phyloP scores from a whole-genome alignment of 306 rosid genomes.

The Dalbergia oliveri region DNA sequence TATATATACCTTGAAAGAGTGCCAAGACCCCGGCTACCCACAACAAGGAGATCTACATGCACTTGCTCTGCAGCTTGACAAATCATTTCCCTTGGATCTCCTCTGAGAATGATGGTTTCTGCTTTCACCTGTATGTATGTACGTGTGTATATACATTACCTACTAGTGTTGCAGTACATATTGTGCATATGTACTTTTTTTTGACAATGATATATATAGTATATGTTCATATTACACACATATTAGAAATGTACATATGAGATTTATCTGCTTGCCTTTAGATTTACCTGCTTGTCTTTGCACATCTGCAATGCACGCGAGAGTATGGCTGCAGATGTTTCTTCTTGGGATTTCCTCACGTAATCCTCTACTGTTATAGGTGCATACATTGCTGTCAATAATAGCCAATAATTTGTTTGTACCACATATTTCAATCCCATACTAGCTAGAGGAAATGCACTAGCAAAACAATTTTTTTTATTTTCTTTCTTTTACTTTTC shows the following conservation, averaged over 20 bases:
- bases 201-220: too few relatives aligned
- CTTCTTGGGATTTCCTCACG: conserved; percentile 59
- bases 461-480: too few relatives aligned
- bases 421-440: neutral
- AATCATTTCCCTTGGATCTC: conserved; percentile 66
- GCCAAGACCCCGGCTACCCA: conserved; percentile 70
- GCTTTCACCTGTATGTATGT: conserved; percentile 52
- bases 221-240: neutral
- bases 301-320: conserved; percentile 60
- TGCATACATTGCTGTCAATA: conserved; percentile 41
- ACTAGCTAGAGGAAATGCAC: too few relatives aligned
- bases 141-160: too few relatives aligned
- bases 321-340: conserved; percentile 42
- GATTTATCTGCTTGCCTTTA: too few relatives aligned
- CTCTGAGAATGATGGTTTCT: conserved; percentile 54
- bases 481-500: too few relatives aligned
- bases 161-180: neutral
- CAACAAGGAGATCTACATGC: conserved; percentile 61
- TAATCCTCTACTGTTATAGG: conserved; percentile 48
- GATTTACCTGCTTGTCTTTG: conserved; percentile 59
- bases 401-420: neutral
- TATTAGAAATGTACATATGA: neutral
- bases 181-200: too few relatives aligned
- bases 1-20: conserved; percentile 57
- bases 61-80: conserved; percentile 63